phyloP scores from a whole-genome alignment of 495 filamentous ascomycete genomes.

The Cryomyces minteri region DNA sequence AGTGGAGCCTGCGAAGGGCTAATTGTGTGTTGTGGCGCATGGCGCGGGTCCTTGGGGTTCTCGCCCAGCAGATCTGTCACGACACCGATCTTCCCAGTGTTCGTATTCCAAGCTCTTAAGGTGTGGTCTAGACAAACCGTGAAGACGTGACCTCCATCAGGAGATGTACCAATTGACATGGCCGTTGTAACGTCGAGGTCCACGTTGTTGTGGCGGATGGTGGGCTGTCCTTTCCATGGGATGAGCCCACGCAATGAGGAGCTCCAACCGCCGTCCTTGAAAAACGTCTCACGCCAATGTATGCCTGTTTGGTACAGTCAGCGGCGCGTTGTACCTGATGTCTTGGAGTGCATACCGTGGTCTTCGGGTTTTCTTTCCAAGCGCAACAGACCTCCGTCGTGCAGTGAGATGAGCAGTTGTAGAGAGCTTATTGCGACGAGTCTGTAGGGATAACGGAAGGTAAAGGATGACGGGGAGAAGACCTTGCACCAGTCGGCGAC shows the following conservation, averaged over 20 bases:
- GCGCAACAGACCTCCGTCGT: slow-evolving; percentile 64
- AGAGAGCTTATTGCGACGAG: slow-evolving; percentile 52
- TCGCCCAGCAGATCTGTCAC: slow-evolving; percentile 52
- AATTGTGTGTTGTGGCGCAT: slow-evolving; percentile 48
- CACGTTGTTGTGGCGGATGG: slow-evolving; percentile 42
- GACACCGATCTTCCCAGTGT: slow-evolving; percentile 49
- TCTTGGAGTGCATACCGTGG: slow-evolving; percentile 35
- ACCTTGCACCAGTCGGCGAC: slow-evolving; percentile 60
- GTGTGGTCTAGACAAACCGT: slow-evolving; percentile 76
- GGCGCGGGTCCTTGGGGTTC: slow-evolving; percentile 30
- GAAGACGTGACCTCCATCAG: slow-evolving; percentile 53
- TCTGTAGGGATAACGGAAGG: slow-evolving; percentile 63
- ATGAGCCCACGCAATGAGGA: slow-evolving; percentile 53
- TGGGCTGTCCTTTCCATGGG: slow-evolving; percentile 46
- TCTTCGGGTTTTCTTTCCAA: slow-evolving; percentile 46
- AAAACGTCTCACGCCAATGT: slow-evolving; percentile 59
- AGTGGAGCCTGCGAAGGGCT: slow-evolving; percentile 56
- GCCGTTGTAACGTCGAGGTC: slow-evolving; percentile 47
- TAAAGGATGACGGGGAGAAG: slow-evolving; percentile 48
- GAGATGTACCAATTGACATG: slow-evolving; percentile 42
- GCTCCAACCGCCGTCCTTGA: slow-evolving; percentile 63
- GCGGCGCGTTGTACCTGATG: slow-evolving; percentile 7
- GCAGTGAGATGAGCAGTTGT: slow-evolving; percentile 60
- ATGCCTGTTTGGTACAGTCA: slow-evolving; percentile 22
- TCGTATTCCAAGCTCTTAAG: slow-evolving; percentile 69